Conservation (phyloP, 306 rosid species). For the Trichosanthes cucumerina region DNA sequence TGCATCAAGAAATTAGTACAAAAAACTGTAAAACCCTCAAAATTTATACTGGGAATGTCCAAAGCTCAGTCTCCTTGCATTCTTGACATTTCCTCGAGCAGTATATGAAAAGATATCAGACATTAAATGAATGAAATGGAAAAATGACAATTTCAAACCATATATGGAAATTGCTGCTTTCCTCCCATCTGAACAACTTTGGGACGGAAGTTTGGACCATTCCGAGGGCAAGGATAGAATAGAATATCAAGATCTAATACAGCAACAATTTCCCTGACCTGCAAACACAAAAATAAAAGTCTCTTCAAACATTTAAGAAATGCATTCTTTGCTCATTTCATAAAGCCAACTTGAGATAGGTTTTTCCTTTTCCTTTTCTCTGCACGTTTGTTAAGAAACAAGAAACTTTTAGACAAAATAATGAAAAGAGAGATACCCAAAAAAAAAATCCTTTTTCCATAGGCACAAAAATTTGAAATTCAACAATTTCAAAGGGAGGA, state of each 20-base stretch:
- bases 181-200: constrained; percentile 88
- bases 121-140: background rate
- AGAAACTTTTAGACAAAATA: background rate
- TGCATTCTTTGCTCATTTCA: constrained; percentile 19
- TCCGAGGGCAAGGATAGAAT: constrained; percentile 88
- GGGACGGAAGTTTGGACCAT: constrained; percentile 80
- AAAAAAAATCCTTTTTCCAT: background rate
- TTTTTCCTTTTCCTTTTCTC: background rate
- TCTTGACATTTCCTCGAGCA: background rate
- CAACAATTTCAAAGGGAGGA: background rate
- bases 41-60: background rate
- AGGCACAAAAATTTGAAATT: background rate
- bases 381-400: background rate
- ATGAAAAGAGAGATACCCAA: too few species aligned
- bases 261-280: constrained; percentile 95
- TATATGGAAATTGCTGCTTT: constrained; percentile 85
- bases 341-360: background rate
- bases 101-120: background rate
- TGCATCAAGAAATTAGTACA: background rate
- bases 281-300: constrained; percentile 5
- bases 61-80: background rate
- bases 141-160: constrained; percentile 43
- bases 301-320: background rate
- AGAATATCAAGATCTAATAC: constrained; percentile 89
- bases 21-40: background rate